A percentile compares a stretch with the other conserved stretches of the same genome.
These are phyloP conservation scores for Xerocomellus chrysenteron DNA, from an alignment of 768 basidiomycete genomes.

Conservation along the genomic window DNA sequence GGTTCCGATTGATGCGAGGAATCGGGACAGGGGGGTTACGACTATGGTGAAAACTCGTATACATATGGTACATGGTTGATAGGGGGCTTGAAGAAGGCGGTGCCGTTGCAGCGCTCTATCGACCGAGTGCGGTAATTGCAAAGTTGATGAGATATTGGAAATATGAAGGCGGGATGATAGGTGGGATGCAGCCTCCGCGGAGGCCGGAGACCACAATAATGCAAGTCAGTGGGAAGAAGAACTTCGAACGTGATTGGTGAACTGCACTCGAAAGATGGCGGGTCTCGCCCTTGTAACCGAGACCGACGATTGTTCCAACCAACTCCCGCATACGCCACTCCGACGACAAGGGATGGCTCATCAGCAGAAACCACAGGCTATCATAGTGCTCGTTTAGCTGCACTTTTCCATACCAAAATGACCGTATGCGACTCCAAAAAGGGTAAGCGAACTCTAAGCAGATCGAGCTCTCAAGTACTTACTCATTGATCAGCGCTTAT, in stretches of 20 bases:
- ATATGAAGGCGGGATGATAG: not conserved
- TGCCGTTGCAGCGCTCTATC: constrained; percentile 12
- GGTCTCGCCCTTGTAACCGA: not conserved
- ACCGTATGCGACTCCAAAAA: no score
- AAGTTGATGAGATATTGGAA: constrained; percentile 7
- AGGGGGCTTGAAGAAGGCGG: constrained; percentile 5
- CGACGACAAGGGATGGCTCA: not conserved
- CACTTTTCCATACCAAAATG: no score
- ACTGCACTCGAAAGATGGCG: not conserved
- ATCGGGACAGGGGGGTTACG: not conserved
- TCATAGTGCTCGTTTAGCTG: no score
- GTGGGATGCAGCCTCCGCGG: constrained; percentile 1
- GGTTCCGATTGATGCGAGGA: not conserved
- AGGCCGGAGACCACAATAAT: not conserved
- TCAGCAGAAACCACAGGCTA: no score
- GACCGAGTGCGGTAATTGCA: not conserved
- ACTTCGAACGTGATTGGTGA: not conserved
- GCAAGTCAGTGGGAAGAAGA: not conserved
- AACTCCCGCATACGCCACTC: not conserved
- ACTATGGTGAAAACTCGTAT: not conserved
- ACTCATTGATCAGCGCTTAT: no score
- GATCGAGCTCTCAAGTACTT: no score
- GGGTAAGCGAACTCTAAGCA: no score
- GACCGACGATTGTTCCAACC: not conserved
- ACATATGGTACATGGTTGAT: not conserved